Percentiles rank a stretch among this genome's conserved stretches.
Conservation (phyloP, 805 yeast genomes). For the Jamesozyma hellenica region DNA sequence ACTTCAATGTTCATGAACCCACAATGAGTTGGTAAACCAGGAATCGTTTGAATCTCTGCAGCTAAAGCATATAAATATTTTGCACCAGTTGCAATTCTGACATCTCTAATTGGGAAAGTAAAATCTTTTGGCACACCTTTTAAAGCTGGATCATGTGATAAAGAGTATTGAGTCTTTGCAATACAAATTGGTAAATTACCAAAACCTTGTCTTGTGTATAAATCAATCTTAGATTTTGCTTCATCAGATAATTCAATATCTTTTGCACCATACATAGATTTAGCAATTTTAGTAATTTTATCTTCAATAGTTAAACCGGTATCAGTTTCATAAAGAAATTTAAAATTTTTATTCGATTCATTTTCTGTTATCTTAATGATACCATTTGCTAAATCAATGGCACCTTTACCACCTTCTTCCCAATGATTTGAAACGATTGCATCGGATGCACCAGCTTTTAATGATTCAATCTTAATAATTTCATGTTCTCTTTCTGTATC, state of each 20-base stretch:
- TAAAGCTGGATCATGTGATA: conserved; percentile 85
- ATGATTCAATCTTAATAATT: conserved; percentile 54
- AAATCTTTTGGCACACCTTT: conserved; percentile 95
- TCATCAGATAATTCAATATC: conserved; percentile 71
- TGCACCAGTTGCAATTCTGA: conserved; percentile 91
- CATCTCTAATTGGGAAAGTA: conserved; percentile 87
- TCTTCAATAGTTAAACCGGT: conserved; percentile 55
- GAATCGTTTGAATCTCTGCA: conserved; percentile 94
- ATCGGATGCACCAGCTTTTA: conserved; percentile 69
- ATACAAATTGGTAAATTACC: conserved; percentile 88
- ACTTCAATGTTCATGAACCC: conserved; percentile 97
- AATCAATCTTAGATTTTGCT: conserved; percentile 72
- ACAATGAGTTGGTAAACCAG: conserved; percentile 91
- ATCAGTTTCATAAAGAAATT: conserved; percentile 52
- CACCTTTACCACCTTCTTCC: conserved; percentile 81
- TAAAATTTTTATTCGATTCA: conserved; percentile 32
- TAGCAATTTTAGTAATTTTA: conserved; percentile 70
- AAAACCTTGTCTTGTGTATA: conserved; percentile 79
- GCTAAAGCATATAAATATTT: conserved; percentile 94
- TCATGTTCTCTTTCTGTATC: conserved; percentile 63
- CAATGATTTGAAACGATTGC: conserved; percentile 79
- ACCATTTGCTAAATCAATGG: conserved; percentile 61
- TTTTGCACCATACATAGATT: conserved; percentile 87
- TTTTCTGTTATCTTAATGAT: conserved; percentile 53
- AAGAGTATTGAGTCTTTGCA: conserved; percentile 94